Base-by-base conservation (phyloP, 2,329 filamentous ascomycete genomes). In the Chrysoporthe deuterocubensis region DNA sequence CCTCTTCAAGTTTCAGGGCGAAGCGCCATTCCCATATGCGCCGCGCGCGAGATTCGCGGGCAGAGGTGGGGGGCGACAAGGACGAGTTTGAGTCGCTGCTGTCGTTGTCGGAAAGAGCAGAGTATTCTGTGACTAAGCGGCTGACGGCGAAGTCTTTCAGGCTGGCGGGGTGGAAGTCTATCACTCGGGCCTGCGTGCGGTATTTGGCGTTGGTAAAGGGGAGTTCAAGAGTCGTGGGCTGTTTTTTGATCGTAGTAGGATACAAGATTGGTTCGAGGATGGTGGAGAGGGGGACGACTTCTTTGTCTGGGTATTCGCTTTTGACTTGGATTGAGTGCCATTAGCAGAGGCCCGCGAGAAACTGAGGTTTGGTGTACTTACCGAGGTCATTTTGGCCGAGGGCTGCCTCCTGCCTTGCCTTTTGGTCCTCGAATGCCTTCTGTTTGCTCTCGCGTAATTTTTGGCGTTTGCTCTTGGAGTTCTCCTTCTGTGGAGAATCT, bases 1-100 rank as follows among this genome's bases (percentile, higher is more conserved):
- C 89, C 71, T 94, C 92, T 77, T 97, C 92, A 1, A 97, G 86
- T 14, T 91, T 83, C 34, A 98, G 83, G 32, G 87, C 87, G 78
- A 97, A 97, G 16, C 87, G 85, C 94, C 94, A 97, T 77, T 96
- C 89, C 92, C 93, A 97, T 8, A 77, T 74, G 14, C 71, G 75
- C 6, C 71, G 48, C 6, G n/a, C 71, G 73, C 1, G 69, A 2
- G 75, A 57, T n/a, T 73, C 75, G 68, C 14, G 75, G 66, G 4
- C 67, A 74, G 58, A 26, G 18, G 68, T 71, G 64, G 72, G 56
- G 57, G 74, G 66, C 14, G 67, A 69, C 13, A 74, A 70, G 59
- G 72, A 74, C 34, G 76, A 73, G 64, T 75, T 73, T 9, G 72
- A 68, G 42, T 76, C 76, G 58, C 71, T 78, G 6, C 78, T 76